Percentiles rank a stretch among this genome's conserved stretches.
Evolutionary conservation across 1,284 basidiomycete species (phyloP).

Genomic region (Ustilago nuda): DNA sequence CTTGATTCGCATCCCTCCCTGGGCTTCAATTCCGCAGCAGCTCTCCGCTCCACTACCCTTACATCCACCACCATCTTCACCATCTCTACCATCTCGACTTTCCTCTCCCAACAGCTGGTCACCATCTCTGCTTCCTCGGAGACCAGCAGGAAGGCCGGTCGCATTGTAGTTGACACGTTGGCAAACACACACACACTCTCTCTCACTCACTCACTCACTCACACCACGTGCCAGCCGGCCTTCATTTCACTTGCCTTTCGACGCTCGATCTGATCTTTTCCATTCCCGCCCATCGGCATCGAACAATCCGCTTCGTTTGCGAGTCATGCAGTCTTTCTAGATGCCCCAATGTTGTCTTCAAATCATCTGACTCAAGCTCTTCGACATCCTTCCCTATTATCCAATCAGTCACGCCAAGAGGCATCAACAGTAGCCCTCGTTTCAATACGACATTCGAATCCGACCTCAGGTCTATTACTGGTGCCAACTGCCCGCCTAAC

Average conservation of each 20-base stretch:
- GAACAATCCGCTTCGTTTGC: constrained; percentile 5
- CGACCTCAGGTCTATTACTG: not conserved
- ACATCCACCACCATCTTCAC: not conserved
- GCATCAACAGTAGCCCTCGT: not conserved
- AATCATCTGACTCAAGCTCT: constrained; percentile 17
- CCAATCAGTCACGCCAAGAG: not conserved
- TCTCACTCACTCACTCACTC: not conserved
- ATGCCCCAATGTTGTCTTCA: constrained; percentile 9
- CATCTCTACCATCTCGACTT: not conserved
- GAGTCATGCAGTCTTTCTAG: constrained; percentile 9
- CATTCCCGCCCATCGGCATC: constrained; percentile 9
- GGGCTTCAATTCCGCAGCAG: not conserved
- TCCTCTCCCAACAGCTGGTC: too few species aligned
- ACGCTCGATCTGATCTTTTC: constrained; percentile 5
- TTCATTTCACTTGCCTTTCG: constrained; percentile 25
- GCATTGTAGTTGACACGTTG: constrained; percentile 1
- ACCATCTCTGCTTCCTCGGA: not conserved
- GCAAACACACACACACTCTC: not conserved
- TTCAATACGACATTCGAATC: not conserved
- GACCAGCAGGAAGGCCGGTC: not conserved
- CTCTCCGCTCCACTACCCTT: not conserved
- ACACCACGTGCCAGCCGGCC: not conserved
- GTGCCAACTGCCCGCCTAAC: not conserved
- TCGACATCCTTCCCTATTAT: not conserved
- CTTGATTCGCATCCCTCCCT: not conserved